Evolutionary conservation across 1,139 yeast species (phyloP).

Genomic region (Yamadazyma buinensis): DNA sequence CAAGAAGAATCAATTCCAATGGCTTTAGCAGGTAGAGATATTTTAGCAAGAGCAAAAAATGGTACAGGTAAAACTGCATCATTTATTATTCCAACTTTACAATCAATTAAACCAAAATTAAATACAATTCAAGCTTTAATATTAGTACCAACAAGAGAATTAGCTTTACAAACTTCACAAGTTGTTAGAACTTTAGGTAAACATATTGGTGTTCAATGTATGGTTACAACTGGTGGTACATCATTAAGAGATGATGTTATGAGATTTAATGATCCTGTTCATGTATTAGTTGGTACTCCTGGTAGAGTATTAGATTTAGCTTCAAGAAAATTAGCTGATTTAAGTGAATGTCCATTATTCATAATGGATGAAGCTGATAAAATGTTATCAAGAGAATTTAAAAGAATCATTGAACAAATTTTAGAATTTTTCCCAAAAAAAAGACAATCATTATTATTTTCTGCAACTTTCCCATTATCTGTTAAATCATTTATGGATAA

Average conservation of each 20-base stretch:
- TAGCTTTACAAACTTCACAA: constrained; percentile 95
- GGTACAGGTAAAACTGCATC: constrained; percentile 99
- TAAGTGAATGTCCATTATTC: constrained; percentile 82
- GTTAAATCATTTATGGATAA: constrained; percentile 92
- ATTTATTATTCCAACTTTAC: constrained; percentile 83
- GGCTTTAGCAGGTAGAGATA: constrained; percentile 93
- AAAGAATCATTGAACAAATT: constrained; percentile 83
- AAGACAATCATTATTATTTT: constrained; percentile 84
- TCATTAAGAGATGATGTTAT: constrained; percentile 89
- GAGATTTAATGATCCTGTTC: constrained; percentile 89
- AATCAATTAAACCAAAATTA: constrained; percentile 77
- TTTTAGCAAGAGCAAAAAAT: constrained; percentile 95
- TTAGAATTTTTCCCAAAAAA: constrained; percentile 73
- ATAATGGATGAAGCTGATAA: constrained; percentile 99
- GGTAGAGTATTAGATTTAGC: constrained; percentile 97
- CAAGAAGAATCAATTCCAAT: constrained; percentile 98
- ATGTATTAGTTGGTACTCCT: constrained; percentile 89
- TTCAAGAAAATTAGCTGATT: constrained; percentile 79
- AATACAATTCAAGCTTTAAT: constrained; percentile 86
- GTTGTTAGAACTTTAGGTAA: constrained; percentile 97
- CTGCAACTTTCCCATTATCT: constrained; percentile 94
- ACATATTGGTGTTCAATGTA: constrained; percentile 86
- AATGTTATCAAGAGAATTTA: constrained; percentile 89
- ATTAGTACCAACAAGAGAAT: constrained; percentile 90
- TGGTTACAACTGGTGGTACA: constrained; percentile 99